Base-by-base conservation (phyloP, 2,329 filamentous ascomycete species). In the Lachnellula occidentalis region DNA sequence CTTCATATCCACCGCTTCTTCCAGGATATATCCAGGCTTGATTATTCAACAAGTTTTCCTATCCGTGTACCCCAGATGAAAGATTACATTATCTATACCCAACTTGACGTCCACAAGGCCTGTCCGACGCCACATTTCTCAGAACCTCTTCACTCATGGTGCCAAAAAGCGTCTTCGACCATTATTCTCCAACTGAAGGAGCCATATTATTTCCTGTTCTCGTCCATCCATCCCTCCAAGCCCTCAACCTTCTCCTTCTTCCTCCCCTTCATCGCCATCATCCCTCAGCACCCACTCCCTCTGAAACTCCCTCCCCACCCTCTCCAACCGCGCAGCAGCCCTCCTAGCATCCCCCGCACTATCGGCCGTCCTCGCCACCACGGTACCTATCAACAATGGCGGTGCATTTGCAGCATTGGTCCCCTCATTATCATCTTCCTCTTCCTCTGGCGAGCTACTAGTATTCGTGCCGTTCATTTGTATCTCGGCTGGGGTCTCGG, bases 301-400 rank as follows among this genome's bases (percentile, higher is more conserved):
- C 65, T 85, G 82, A 47, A 85, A 77, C 46, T 77, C 75, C 55
- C 75, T 70, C 1, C 78, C 82, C 3, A 83, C 71, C 50, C 73
- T 73, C 69, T 85, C 81, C 11, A 85, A 66, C 53, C 75, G 72
- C 0, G 73, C 74, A 0, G 78, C 77, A 1, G 80, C 79, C 45
- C 76, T 73, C 9, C 78, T 73, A 1, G 80, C 81, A 54, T 82
- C 79, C 27, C 68, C 67, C 9, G 73, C 71, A 7, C 78, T 73
- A 39, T 78, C 74, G 1, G 75, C 69, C 3, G 71, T 71, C 5
- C 72, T 71, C 1, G 80, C 79, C 4, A 83, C 75, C 1, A 85
- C 78, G 9, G 82, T 69, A 19, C 75, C 74, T 27, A 85, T 70
- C 12, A 85, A 73, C 66, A 80, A 70, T 11, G 81, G 81, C 24